Conservation (phyloP, 495 filamentous ascomycete genomes). For the Cercophora sp. region DNA sequence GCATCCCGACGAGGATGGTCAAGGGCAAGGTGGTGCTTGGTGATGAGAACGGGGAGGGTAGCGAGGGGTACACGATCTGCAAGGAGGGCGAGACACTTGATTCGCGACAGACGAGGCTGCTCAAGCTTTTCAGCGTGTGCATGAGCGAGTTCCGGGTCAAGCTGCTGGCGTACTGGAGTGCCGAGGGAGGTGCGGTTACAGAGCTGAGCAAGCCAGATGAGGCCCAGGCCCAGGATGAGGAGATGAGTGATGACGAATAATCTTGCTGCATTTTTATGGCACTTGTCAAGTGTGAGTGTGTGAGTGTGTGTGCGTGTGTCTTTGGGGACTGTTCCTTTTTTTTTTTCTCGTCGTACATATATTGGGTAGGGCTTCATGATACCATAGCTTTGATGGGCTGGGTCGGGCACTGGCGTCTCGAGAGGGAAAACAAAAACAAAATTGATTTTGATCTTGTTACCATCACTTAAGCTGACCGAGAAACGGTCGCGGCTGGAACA, state of each 20-base stretch:
- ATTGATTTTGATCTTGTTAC: too few relatives aligned
- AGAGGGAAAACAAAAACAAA: slow-evolving; percentile 8
- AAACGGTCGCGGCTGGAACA: too few relatives aligned
- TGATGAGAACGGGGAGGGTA: slow-evolving; percentile 48
- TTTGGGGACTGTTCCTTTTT: too few relatives aligned
- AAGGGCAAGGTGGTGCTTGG: slow-evolving; percentile 86
- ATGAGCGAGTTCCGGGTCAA: slow-evolving; percentile 83
- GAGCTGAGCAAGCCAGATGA: slow-evolving; percentile 35
- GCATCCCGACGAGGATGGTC: slow-evolving; percentile 79
- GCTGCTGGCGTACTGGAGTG: slow-evolving; percentile 71
- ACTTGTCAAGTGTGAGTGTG: too few relatives aligned
- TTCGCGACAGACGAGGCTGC: slow-evolving; percentile 79
- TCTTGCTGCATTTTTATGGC: too few relatives aligned
- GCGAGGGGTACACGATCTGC: slow-evolving; percentile 64
- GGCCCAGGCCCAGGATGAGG: slow-evolving; percentile 14
- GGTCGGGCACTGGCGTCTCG: slow-evolving; percentile 10
- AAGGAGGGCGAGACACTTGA: slow-evolving; percentile 77
- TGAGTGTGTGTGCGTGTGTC: too few relatives aligned
- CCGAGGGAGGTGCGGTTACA: slow-evolving; percentile 54
- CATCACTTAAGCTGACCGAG: too few relatives aligned
- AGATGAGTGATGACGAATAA: slow-evolving; percentile 14
- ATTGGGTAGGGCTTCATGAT: slow-evolving; percentile 23
- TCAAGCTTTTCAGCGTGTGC: slow-evolving; percentile 90
- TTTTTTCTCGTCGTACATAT: neutral
- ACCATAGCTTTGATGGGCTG: slow-evolving; percentile 25